Evolutionary conservation across 2,329 filamentous ascomycete species (phyloP), one percentile per base, ranked within the genome.

Genomic region (Zasmidium angulare): DNA sequence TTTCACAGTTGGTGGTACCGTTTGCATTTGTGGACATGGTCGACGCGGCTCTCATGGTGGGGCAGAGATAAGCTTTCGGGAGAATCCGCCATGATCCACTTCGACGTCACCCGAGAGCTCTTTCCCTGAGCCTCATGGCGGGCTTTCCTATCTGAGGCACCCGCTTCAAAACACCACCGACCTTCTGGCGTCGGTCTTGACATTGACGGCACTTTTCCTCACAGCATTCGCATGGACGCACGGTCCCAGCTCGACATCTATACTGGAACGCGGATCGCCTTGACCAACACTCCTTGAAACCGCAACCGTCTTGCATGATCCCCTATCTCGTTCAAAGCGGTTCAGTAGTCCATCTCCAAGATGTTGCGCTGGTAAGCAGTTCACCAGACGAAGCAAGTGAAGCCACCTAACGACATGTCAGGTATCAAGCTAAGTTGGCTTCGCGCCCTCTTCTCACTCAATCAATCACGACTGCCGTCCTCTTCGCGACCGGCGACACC

Each of bases 401-500:
- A 20, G 23, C 23, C n/a, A 50, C 43, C 24, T 31, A 50, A 31
- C 46, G 9, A 40, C 24, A 26, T 29, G 1, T 20, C 68, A 86
- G 93, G 92, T 98, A 98, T 80, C 91, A 96, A 78, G 82, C 86
- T 72, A 89, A 86, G 76, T 82, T 97, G 74, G 88, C 89, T 68
- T 84, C 86, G 70, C 86, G 90, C 72, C 93, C 93, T 61, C 81
- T 98, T 68, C 85, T 97, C 71, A 98, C 93, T 11, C 91, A 96
- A 81, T 90, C 89, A 74, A 79, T 96, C 69, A 96, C 92, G 58
- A 97, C 93, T 43, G 89, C 91, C 51, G 84, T 98, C 60, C 87
- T 99, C 64, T 99, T 98, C 75, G 93, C 89, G 59, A 90, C 92
- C 14, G 95, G 95, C 70, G 95, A 99, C 78, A 82, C 89, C 61